A percentile compares a stretch with the other conserved stretches of the same genome.
Evolutionary conservation across 495 filamentous ascomycete genomes (phyloP).

Genomic region (Bryoglossum gracile): DNA sequence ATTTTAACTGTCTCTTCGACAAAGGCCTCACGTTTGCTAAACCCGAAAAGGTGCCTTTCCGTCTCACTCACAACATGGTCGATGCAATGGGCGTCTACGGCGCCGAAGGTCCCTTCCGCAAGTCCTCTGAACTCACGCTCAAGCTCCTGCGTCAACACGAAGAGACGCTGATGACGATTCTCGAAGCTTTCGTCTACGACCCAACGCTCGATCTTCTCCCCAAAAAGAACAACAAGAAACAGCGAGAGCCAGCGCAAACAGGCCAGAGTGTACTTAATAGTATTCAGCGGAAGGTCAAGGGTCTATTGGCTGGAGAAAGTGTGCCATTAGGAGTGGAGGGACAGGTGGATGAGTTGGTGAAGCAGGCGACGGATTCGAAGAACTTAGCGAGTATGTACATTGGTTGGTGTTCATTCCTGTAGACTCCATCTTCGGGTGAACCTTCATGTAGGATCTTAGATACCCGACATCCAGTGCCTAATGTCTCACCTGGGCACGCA

Average conservation of each 20-base stretch:
- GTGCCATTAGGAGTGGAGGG: slow-evolving; percentile 92
- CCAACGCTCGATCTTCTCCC: slow-evolving; percentile 89
- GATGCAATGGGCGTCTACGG: slow-evolving; percentile 92
- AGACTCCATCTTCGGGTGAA: background rate
- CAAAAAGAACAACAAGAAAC: slow-evolving; percentile 57
- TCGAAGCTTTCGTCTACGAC: slow-evolving; percentile 95
- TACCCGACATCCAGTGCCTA: too few species aligned
- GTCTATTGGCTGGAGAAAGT: slow-evolving; percentile 73
- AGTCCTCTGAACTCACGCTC: slow-evolving; percentile 82
- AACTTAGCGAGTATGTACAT: slow-evolving; percentile 92
- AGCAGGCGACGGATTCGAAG: slow-evolving; percentile 67
- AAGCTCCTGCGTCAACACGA: slow-evolving; percentile 80
- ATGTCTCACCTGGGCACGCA: too few species aligned
- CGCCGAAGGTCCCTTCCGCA: slow-evolving; percentile 87
- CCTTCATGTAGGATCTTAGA: background rate
- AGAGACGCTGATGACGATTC: slow-evolving; percentile 91
- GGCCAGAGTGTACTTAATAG: slow-evolving; percentile 85
- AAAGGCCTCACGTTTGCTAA: slow-evolving; percentile 95
- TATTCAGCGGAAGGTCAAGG: slow-evolving; percentile 79
- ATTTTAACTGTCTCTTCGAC: slow-evolving; percentile 99
- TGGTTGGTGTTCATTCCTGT: slow-evolving; percentile 95
- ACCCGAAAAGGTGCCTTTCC: slow-evolving; percentile 94
- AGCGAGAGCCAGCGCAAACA: slow-evolving; percentile 57
- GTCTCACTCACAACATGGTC: slow-evolving; percentile 95
- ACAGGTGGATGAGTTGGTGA: slow-evolving; percentile 87